Base-by-base conservation (phyloP, 176 grass and related monocot species). In the Saccharum officinarum region DNA sequence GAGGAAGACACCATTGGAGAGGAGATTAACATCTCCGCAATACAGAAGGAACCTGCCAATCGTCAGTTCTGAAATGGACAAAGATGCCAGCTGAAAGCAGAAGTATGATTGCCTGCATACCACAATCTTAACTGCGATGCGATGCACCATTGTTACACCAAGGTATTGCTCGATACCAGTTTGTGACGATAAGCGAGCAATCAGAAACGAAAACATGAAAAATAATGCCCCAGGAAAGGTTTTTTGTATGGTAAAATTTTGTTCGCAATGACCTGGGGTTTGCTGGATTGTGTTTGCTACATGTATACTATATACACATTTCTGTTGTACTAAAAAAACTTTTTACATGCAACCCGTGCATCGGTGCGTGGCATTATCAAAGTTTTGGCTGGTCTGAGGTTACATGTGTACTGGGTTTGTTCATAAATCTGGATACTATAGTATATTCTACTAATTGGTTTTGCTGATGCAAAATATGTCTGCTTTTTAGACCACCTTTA, bases 1-100 rank as follows among this genome's bases (percentile, higher is more conserved):
- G 88, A 84, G 93, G 69, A 99, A 99, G 85, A 94, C 97, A 8
- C 97, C 97, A 11, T 25, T 96, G 66, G 93, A 99, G 63, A 92
- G 93, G 92, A 90, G 97, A 75, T 88, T 99, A 45, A 91, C 97
- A 11, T 95, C 91, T 6, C 76, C 87, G 13, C 88, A 91, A 46
- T 94, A 96, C 67, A 92, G 97, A 91, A 94, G 88, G 79, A 96
- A 91, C 84, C 81, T 94, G 20, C 90, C 91, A 40, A 89, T 89
- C n/a, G 50, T 96, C 67, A 92, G 78, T 65, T 90, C 93, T 75
- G 93, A 99, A 70, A 84, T 81, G 28, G 91, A 94, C 22, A 82
- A 92, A 81, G 90, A 91, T 69, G 26, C n/a, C 44, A 84, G 78
- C n/a, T 90, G 55, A 86, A 92, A 81, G 65, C 69, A 40, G 22